These are phyloP conservation scores for Apiospora saccharicola DNA, from an alignment of 2,329 filamentous ascomycete species.

Conservation along the genomic window DNA sequence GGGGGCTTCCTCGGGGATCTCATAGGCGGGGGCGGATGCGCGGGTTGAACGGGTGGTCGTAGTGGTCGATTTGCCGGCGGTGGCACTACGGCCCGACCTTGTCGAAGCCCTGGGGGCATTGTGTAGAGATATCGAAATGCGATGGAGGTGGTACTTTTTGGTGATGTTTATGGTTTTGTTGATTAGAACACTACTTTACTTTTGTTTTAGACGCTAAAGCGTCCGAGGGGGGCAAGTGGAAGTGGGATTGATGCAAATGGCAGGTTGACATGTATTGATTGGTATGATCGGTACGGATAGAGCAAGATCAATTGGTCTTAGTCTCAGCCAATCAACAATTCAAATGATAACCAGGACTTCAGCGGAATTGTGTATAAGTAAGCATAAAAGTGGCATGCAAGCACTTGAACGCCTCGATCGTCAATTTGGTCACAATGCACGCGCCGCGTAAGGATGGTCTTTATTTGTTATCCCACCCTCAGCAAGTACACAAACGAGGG, in stretches of 20 bases:
- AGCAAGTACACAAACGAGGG: neutral
- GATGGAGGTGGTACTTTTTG: constrained; percentile 12
- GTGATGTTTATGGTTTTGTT: constrained; percentile 32
- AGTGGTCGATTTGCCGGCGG: constrained; percentile 48
- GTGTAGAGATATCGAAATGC: constrained; percentile 24
- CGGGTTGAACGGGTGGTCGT: constrained; percentile 52
- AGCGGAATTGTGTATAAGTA: neutral
- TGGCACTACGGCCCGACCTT: constrained; percentile 53
- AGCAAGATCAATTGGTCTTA: neutral
- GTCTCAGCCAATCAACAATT: neutral
- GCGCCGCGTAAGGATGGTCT: neutral
- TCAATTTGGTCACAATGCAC: neutral
- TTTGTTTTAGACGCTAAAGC: constrained; percentile 10
- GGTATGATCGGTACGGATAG: neutral
- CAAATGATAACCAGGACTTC: too few relatives aligned
- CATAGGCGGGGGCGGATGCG: constrained; percentile 51
- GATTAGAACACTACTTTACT: constrained; percentile 26
- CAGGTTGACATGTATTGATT: neutral
- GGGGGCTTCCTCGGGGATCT: constrained; percentile 75
- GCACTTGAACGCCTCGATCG: neutral
- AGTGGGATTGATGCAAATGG: constrained; percentile 1
- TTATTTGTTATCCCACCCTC: constrained; percentile 14
- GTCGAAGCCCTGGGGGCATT: constrained; percentile 61
- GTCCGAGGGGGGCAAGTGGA: neutral
- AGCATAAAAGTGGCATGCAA: neutral